phyloP scores from a whole-genome alignment of 208 protist species.

The Wallacemonas collosoma region DNA sequence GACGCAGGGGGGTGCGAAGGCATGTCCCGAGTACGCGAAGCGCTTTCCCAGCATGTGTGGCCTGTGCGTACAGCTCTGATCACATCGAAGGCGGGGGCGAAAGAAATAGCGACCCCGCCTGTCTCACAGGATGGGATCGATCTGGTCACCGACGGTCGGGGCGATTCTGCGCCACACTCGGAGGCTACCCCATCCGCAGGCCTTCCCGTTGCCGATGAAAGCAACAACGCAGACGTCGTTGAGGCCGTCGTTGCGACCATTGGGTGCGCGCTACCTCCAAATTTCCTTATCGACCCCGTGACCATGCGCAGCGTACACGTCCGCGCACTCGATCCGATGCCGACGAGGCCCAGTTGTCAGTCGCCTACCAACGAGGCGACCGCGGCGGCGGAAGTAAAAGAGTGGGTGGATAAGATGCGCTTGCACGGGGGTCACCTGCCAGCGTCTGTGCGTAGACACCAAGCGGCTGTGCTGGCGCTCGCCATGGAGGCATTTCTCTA shows the following conservation, averaged over 20 bases:
- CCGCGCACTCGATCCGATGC: slow-evolving; percentile 19
- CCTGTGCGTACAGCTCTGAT: slow-evolving; percentile 16
- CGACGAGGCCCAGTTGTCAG: too few species aligned
- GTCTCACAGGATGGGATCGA: neutral
- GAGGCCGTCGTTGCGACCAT: slow-evolving; percentile 4
- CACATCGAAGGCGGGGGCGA: neutral
- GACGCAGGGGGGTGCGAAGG: slow-evolving; percentile 22
- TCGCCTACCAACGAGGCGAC: neutral
- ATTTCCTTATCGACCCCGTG: slow-evolving; percentile 61
- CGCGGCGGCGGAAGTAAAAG: slow-evolving; percentile 32
- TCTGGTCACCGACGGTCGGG: neutral
- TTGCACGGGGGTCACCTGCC: slow-evolving; percentile 46
- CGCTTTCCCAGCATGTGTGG: slow-evolving; percentile 68
- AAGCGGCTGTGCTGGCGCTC: slow-evolving; percentile 58
- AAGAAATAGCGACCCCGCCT: too few species aligned
- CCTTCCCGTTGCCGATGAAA: neutral
- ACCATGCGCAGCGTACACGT: slow-evolving; percentile 53
- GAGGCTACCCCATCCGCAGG: too few species aligned
- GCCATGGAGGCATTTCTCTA: slow-evolving; percentile 38
- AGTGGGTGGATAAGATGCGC: slow-evolving; percentile 75
- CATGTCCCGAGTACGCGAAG: slow-evolving; percentile 39
- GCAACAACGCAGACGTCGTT: neutral
- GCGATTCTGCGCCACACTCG: too few species aligned
- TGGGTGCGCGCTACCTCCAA: slow-evolving; percentile 48
- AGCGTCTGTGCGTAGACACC: slow-evolving; percentile 34